Evolutionary conservation across 169 alveolate genomes (phyloP).

Genomic region (Sarcocystis neurona): DNA sequence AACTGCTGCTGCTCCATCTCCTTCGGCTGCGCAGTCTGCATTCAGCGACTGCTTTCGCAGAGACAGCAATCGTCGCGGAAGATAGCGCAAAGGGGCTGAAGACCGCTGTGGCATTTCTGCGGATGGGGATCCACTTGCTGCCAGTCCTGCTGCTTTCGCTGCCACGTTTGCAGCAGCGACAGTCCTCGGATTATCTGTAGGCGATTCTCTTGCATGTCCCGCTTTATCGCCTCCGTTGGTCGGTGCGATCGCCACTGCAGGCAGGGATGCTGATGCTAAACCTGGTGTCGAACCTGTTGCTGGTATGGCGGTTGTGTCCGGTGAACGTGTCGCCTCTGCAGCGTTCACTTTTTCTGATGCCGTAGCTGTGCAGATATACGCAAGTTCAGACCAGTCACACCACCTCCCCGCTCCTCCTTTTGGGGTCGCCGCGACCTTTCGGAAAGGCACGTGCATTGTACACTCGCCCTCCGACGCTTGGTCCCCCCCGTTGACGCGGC

Average conservation of each 20-base stretch:
- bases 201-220: not conserved
- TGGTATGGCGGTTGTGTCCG: no score
- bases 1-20: not conserved
- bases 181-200: not conserved
- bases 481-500: no score
- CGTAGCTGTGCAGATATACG: not conserved
- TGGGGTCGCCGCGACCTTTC: no score
- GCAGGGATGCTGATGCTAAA: no score
- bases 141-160: slow-evolving; percentile 5
- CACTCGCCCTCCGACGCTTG: no score
- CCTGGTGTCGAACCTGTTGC: no score
- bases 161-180: not conserved
- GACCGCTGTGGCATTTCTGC: not conserved
- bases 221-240: no score
- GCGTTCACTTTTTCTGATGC: not conserved
- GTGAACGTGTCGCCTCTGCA: not conserved
- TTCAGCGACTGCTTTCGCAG: slow-evolving; percentile 11
- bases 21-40: not conserved
- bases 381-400: slow-evolving; percentile 2
- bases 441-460: no score
- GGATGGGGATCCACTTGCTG: not conserved
- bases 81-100: not conserved
- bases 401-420: slow-evolving; percentile 8
- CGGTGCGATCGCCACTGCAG: no score
- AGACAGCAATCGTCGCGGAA: not conserved